Conservation (phyloP, 495 filamentous ascomycete genomes). For the Daldinia loculata region DNA sequence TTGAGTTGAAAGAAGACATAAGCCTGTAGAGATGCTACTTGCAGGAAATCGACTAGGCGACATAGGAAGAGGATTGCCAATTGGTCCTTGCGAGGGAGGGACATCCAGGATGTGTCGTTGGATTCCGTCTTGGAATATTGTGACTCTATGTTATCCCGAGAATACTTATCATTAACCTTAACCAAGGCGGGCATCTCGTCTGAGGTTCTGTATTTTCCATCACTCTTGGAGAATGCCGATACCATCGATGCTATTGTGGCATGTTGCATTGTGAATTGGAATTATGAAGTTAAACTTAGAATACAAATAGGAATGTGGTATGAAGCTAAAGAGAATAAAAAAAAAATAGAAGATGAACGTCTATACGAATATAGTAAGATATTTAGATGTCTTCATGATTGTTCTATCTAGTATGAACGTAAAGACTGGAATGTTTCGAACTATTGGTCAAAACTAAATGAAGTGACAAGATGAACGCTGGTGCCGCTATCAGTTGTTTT, state of each 20-base stretch:
- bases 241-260: background rate
- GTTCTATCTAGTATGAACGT: background rate
- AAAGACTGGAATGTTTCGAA: background rate
- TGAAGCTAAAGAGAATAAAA: background rate
- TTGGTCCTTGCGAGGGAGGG: slow-evolving; percentile 56
- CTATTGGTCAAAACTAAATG: background rate
- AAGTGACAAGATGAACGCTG: background rate
- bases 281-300: too few relatives aligned
- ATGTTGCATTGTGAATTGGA: background rate
- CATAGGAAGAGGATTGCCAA: slow-evolving; percentile 57
- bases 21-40: slow-evolving; percentile 57
- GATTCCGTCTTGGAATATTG: slow-evolving; percentile 14
- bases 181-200: background rate
- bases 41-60: slow-evolving; percentile 61
- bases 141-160: slow-evolving; percentile 18
- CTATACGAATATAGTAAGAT: background rate
- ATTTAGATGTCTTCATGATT: background rate
- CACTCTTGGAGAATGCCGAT: background rate
- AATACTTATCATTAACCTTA: background rate
- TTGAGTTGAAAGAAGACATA: slow-evolving; percentile 76
- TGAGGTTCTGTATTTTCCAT: background rate
- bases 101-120: slow-evolving; percentile 45
- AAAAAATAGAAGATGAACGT: background rate
- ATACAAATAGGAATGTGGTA: background rate
- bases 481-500: background rate